phyloP scores from a whole-genome alignment of 768 basidiomycete species.

The Pisolithus orientalis region DNA sequence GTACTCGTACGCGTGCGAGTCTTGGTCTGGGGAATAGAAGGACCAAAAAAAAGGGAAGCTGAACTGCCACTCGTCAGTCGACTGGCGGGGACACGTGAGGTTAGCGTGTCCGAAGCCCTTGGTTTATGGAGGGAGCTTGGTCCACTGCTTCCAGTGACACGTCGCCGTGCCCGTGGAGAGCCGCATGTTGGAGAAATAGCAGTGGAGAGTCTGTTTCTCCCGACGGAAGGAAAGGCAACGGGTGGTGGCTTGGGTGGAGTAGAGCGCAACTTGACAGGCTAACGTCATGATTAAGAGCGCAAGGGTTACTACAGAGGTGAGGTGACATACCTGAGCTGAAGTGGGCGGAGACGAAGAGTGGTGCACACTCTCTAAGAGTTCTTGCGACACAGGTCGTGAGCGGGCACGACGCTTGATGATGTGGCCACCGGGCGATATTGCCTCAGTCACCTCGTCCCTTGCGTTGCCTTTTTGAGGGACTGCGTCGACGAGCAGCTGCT shows the following conservation, averaged over 20 bases:
- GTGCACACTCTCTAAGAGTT: conserved; percentile 49
- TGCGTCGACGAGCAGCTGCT: conserved; percentile 14
- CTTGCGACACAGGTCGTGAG: conserved; percentile 63
- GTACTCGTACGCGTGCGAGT: conserved; percentile 18
- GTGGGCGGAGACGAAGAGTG: conserved; percentile 37
- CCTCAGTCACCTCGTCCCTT: conserved; percentile 57
- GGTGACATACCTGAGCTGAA: conserved; percentile 21
- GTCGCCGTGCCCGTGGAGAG: conserved; percentile 51
- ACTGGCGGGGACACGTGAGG: conserved; percentile 35
- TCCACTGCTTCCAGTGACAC: conserved; percentile 36
- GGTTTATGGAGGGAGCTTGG: conserved; percentile 28
- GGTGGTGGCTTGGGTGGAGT: conserved; percentile 10
- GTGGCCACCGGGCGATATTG: conserved; percentile 72
- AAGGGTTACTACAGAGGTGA: background rate
- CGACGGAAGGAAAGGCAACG: conserved; percentile 33
- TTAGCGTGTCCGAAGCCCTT: conserved; percentile 12
- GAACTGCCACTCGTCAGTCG: conserved; percentile 49
- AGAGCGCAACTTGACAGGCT: conserved; percentile 13
- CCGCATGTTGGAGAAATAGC: conserved; percentile 40
- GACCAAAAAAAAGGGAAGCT: conserved; percentile 64
- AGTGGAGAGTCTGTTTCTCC: conserved; percentile 33
- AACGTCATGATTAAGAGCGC: background rate
- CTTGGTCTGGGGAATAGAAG: conserved; percentile 27
- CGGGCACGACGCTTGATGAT: conserved; percentile 70
- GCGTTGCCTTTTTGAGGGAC: conserved; percentile 36